phyloP scores from a whole-genome alignment of 257 asterid genomes.

The Plantago major region DNA sequence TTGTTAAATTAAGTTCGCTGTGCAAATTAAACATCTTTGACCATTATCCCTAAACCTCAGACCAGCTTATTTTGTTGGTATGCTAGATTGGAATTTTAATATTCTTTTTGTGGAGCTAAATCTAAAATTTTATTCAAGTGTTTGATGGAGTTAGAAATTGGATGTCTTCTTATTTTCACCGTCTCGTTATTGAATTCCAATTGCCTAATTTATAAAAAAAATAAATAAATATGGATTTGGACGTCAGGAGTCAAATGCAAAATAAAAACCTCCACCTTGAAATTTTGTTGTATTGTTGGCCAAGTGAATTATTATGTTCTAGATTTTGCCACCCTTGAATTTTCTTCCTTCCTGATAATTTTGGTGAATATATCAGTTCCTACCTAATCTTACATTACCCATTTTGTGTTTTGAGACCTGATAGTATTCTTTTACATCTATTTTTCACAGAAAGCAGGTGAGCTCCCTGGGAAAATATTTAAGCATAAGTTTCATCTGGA shows the following conservation, averaged over 20 bases:
- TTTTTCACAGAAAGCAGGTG: slow-evolving; percentile 72
- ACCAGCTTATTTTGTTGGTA: background rate
- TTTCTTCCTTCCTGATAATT: background rate
- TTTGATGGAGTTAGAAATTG: background rate
- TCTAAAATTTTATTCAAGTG: background rate
- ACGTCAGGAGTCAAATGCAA: background rate
- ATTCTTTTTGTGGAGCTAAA: slow-evolving; percentile 2
- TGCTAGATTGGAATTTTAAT: background rate
- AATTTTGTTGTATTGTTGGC: no score
- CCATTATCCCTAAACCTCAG: no score
- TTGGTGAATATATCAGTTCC: background rate
- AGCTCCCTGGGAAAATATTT: slow-evolving; percentile 79
- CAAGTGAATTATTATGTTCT: no score
- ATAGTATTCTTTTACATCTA: slow-evolving; percentile 1
- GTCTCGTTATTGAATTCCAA: background rate
- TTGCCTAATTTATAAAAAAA: background rate
- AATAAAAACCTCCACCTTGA: no score
- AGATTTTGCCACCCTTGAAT: no score
- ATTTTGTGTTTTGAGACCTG: slow-evolving; percentile 13
- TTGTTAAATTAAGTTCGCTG: background rate
- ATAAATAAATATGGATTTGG: background rate
- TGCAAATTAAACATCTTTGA: background rate
- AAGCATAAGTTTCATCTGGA: slow-evolving; percentile 90
- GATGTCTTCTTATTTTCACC: background rate
- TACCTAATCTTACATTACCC: background rate